Evolutionary conservation across 1,139 yeast genomes (phyloP), one percentile per base, ranked within the genome.

Genomic region (Hemisphaericaspora xylofermentans): DNA sequence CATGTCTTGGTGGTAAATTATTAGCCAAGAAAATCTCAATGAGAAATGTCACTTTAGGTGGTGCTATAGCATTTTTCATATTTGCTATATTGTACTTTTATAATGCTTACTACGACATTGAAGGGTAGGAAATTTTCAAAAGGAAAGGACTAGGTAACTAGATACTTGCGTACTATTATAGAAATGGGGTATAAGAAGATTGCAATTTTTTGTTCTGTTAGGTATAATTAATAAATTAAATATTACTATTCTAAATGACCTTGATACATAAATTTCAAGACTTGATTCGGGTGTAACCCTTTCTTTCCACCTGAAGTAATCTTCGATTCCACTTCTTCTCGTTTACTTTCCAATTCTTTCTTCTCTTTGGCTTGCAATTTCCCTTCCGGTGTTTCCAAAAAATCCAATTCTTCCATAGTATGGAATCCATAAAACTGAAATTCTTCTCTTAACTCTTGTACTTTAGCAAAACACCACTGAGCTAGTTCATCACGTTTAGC

Each of bases 1-100:
- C 98, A n/a, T 95, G 94, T 41, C 46, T 88, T 45, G 98, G 98
- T 35, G 99, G 99, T 26, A 85, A 85, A 64, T 73, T 88, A 45
- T 72, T 94, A 49, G 98, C 98, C 33, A 79, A 89, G 40, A 84
- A 82, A 63, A 88, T 93, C 48, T 84, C 95, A 47, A 80, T 93
- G 87, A 82, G 95, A 66, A 88, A 85, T 36, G 93, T 93, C 48
- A 89, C 98, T 1, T 69, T 93, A 43, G 91, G 95, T 38, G 98
- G 99, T 34, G 86, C 97, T 7, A 63, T 73, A 43, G 91, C 96
- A 16, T 93, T 93, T 66, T 76, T 89, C 50, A 61, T 88, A 33
- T 93, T 94, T 65, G 80, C 97, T 14, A 56, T 88, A 30, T 67
- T 88, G 59, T 94, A 94, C 64, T 78, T 91, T 47, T 78, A 80